These are phyloP conservation scores for Trypanosoma conorhini DNA, from an alignment of 208 protist species.

Conservation along the genomic window DNA sequence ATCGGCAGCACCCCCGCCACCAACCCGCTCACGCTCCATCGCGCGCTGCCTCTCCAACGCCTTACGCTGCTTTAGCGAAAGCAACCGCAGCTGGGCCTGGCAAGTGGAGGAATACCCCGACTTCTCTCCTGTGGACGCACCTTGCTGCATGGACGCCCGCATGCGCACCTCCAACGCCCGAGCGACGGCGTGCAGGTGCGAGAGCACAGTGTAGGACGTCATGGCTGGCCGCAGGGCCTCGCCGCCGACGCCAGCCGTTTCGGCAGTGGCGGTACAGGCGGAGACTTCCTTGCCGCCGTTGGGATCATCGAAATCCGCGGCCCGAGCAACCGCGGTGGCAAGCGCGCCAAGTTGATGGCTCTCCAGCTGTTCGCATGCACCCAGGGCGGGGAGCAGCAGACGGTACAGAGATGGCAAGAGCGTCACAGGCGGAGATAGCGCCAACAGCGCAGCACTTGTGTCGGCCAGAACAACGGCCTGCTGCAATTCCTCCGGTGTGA, in stretches of 20 bases:
- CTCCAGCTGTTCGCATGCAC: conserved; percentile 54
- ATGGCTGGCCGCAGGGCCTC: conserved; percentile 17
- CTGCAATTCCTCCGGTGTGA: conserved; percentile 34
- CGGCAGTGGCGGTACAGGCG: background rate
- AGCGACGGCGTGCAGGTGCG: conserved; percentile 47
- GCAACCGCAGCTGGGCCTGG: conserved; percentile 33
- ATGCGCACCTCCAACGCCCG: conserved; percentile 51
- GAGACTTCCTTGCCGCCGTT: background rate
- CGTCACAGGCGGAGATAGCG: conserved; percentile 23
- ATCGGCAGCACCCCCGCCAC: background rate
- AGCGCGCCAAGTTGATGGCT: conserved; percentile 40
- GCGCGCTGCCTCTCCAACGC: conserved; percentile 13
- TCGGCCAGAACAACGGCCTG: conserved; percentile 36
- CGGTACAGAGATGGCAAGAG: conserved; percentile 33
- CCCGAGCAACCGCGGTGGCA: conserved; percentile 44
- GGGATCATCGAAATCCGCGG: conserved; percentile 33
- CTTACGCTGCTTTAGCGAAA: conserved; percentile 56
- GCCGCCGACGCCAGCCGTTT: background rate
- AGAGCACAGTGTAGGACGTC: conserved; percentile 43
- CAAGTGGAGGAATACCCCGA: background rate
- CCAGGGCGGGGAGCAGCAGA: conserved; percentile 45
- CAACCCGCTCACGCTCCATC: background rate
- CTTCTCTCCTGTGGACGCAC: background rate
- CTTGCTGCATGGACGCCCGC: conserved; percentile 14
- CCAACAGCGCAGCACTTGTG: conserved; percentile 33